Conservation (phyloP, 495 filamentous ascomycete species). For the Pyrenula aspistea region DNA sequence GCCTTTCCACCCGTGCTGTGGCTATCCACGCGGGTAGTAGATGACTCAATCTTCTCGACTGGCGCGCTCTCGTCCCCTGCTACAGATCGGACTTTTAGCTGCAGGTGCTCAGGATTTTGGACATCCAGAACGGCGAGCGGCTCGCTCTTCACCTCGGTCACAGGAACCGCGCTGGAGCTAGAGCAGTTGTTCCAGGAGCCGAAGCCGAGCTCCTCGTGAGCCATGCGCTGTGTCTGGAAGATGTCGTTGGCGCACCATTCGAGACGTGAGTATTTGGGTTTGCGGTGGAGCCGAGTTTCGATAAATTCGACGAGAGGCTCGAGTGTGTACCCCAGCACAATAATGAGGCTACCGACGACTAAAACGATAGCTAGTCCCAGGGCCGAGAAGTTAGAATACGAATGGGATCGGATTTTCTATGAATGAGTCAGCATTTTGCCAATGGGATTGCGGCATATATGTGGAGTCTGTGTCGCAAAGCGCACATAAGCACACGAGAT, state of each 20-base stretch:
- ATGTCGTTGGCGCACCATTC: slow-evolving; percentile 8
- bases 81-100: not conserved
- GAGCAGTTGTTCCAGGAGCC: not conserved
- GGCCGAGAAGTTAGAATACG: slow-evolving; percentile 7
- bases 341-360: slow-evolving; percentile 5
- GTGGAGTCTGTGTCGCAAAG: not conserved
- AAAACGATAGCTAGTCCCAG: slow-evolving; percentile 7
- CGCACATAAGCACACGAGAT: not conserved
- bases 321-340: slow-evolving; percentile 6
- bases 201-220: slow-evolving; percentile 5
- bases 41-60: not conserved
- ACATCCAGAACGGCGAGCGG: slow-evolving; percentile 3
- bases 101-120: not conserved
- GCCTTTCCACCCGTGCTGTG: not conserved
- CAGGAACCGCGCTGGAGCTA: not conserved
- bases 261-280: slow-evolving; percentile 1
- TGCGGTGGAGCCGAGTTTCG: not conserved
- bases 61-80: not conserved
- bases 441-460: not conserved
- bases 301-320: slow-evolving; percentile 3
- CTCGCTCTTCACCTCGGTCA: not conserved
- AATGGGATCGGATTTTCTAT: slow-evolving; percentile 7
- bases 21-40: not conserved
- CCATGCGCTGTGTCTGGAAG: slow-evolving; percentile 11
- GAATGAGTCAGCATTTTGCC: not conserved